These are phyloP conservation scores for Eimeria necatrix DNA, from an alignment of 169 alveolate genomes.

Conservation along the genomic window DNA sequence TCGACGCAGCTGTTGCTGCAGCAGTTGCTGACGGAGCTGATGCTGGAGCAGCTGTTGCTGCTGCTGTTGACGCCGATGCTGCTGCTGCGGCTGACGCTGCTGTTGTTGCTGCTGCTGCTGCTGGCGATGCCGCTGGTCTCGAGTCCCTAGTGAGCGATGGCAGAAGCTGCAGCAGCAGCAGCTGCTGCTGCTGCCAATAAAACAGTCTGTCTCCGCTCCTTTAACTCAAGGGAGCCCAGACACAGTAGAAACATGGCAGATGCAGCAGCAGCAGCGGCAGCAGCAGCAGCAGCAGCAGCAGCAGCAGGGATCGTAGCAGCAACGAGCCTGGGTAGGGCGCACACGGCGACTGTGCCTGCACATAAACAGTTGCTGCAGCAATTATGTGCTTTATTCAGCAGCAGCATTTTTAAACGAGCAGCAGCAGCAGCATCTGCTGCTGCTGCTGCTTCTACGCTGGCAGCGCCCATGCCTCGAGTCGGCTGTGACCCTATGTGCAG, in stretches of 20 bases:
- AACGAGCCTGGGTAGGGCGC: no score
- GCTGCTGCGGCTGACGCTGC: no score
- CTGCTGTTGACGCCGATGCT: neutral
- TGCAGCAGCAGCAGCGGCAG: neutral
- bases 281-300: neutral
- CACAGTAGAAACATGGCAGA: neutral
- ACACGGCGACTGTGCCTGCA: no score
- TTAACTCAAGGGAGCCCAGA: no score
- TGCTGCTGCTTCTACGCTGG: neutral
- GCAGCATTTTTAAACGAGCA: neutral
- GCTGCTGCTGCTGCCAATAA: neutral
- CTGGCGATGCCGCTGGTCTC: neutral
- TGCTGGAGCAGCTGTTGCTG: neutral
- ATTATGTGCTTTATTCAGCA: neutral
- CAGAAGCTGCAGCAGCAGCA: neutral
- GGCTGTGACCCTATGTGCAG: neutral
- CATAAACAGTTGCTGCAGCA: neutral
- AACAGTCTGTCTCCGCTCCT: neutral
- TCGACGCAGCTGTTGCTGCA: neutral
- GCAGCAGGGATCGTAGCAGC: no score
- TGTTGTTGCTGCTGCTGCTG: no score
- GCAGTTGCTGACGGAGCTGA: neutral
- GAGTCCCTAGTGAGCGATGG: neutral
- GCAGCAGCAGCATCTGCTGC: neutral
- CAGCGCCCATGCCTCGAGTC: neutral